Conservation (phyloP, 805 yeast genomes). For the Saccharomycopsis fodiens region DNA sequence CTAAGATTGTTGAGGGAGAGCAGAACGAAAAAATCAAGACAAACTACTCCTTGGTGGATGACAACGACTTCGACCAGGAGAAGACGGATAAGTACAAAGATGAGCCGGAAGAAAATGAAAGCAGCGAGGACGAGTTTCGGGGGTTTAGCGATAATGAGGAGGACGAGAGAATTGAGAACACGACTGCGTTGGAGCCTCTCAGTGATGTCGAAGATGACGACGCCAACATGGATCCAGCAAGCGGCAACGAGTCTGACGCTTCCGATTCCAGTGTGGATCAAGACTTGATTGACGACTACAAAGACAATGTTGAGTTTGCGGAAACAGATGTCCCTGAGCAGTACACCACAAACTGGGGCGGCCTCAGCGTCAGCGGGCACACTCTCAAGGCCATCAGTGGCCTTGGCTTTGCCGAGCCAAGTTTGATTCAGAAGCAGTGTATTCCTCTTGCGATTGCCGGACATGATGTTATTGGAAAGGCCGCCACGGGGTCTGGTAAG, state of each 20-base stretch:
- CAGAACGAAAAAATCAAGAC: conserved; percentile 15
- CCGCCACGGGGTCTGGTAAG: conserved; percentile 97
- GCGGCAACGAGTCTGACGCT: conserved; percentile 22
- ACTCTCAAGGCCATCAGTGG: conserved; percentile 54
- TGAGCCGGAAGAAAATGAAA: conserved; percentile 2
- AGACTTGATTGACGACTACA: conserved; percentile 26
- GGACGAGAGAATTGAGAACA: conserved; percentile 22
- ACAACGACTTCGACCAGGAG: conserved; percentile 23
- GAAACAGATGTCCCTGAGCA: conserved; percentile 25
- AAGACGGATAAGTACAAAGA: conserved; percentile 23
- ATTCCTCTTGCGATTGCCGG: conserved; percentile 72
- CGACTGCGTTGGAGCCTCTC: conserved; percentile 21
- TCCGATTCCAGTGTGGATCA: conserved; percentile 17
- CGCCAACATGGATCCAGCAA: conserved; percentile 23
- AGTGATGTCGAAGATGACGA: conserved; percentile 17
- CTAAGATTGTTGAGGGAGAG: conserved; percentile 23
- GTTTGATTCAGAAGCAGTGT: conserved; percentile 71
- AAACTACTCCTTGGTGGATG: conserved; percentile 16
- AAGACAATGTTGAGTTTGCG: conserved; percentile 27
- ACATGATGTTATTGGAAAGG: conserved; percentile 86
- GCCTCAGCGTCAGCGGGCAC: conserved; percentile 40
- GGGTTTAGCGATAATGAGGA: conserved; percentile 24
- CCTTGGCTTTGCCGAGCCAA: conserved; percentile 60
- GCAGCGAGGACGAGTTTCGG: conserved; percentile 20
- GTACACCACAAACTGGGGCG: conserved; percentile 56